These are phyloP conservation scores for Madurella mycetomatis DNA, from an alignment of 2,329 filamentous ascomycete species.

Conservation along the genomic window DNA sequence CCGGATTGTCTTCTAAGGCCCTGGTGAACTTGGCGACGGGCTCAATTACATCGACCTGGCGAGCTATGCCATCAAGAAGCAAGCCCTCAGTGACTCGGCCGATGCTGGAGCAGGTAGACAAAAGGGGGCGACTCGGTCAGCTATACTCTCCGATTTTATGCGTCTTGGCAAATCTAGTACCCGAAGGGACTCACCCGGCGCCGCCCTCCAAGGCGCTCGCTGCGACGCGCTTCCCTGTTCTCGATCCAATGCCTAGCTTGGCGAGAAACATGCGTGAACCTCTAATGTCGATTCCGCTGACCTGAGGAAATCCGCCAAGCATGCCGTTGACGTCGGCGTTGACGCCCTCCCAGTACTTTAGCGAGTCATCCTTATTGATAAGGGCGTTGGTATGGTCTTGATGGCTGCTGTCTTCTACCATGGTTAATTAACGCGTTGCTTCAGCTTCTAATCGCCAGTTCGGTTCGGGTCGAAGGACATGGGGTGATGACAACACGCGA, in stretches of 20 bases:
- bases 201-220: slow-evolving; percentile 36
- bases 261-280: slow-evolving; percentile 66
- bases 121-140: background rate
- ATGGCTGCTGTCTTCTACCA: background rate
- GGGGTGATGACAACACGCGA: too few species aligned
- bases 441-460: too few species aligned
- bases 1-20: slow-evolving; percentile 51
- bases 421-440: background rate
- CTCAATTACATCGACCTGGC: slow-evolving; percentile 76
- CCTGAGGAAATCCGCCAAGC: slow-evolving; percentile 66
- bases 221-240: slow-evolving; percentile 10
- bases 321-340: slow-evolving; percentile 60
- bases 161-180: background rate
- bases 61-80: slow-evolving; percentile 60
- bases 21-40: slow-evolving; percentile 77
- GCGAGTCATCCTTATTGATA: slow-evolving; percentile 14
- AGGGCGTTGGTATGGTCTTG: background rate
- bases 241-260: slow-evolving; percentile 54
- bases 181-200: slow-evolving; percentile 34
- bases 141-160: too few species aligned
- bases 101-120: slow-evolving; percentile 49
- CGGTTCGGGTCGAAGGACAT: too few species aligned
- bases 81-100: slow-evolving; percentile 77
- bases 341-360: slow-evolving; percentile 44
- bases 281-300: slow-evolving; percentile 66